Conservation (phyloP, 768 basidiomycete genomes). For the Coprinopsis sp. region DNA sequence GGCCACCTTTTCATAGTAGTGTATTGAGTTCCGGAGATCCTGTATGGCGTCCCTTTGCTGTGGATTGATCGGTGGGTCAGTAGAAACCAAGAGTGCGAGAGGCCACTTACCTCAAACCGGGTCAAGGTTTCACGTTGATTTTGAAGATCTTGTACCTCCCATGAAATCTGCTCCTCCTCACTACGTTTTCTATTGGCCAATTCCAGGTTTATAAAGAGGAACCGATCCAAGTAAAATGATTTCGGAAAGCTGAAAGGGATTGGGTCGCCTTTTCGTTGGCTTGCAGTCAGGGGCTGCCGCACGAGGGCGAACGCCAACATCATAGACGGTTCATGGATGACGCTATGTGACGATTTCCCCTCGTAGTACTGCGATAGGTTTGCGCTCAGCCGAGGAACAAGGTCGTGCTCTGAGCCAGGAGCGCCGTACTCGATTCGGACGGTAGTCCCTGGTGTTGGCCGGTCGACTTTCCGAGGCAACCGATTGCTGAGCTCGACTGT, state of each 20-base stretch:
- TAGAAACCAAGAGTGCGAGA: background rate
- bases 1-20: constrained; percentile 72
- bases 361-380: constrained; percentile 32
- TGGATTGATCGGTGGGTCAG: constrained; percentile 1
- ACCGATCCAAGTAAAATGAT: constrained; percentile 68
- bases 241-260: constrained; percentile 59
- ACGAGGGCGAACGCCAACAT: constrained; percentile 54
- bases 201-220: constrained; percentile 55
- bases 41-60: constrained; percentile 63
- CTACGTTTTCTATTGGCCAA: constrained; percentile 34
- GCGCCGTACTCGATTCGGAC: constrained; percentile 50
- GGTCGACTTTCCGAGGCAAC: constrained; percentile 16
- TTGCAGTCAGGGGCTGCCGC: constrained; percentile 12
- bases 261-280: constrained; percentile 20
- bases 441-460: constrained; percentile 27
- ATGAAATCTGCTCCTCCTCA: constrained; percentile 35
- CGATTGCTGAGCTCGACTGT: constrained; percentile 31
- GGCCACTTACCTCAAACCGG: constrained; percentile 46
- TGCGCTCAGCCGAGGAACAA: constrained; percentile 51
- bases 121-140: constrained; percentile 45
- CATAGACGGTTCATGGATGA: constrained; percentile 60
- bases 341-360: constrained; percentile 38
- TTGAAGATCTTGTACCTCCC: constrained; percentile 44
- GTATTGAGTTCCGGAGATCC: constrained; percentile 54
- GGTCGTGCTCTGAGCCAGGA: constrained; percentile 43